Base-by-base conservation (phyloP, 1,139 yeast species). In the Geotrichum bryndzae region DNA sequence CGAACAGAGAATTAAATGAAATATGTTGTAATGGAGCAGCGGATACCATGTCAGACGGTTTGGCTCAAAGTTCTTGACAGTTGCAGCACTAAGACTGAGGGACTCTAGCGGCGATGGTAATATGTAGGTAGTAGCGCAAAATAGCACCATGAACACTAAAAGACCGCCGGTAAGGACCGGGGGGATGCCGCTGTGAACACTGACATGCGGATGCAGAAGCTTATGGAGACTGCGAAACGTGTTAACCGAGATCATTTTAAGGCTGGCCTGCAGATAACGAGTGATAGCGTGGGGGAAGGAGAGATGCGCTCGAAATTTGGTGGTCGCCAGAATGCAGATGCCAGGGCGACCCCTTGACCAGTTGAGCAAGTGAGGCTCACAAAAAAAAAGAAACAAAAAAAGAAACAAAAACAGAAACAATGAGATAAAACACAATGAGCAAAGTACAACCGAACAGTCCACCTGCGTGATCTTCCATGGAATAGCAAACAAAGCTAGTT, bases 21-120 rank as follows among this genome's bases (percentile, higher is more conserved):
- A 65, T 29, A 84, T 66, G 27, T 83, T 80, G 51, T 77, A 71
- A 72, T 91, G 97, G 56, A 84, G 84, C 69, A 91, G 74, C 1
- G 94, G 88, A 72, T 89, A 92, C 67, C 90, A 82, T 10, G 96
- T 85, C 31, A 92, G 73, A 54, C 87, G 77, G 71, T 84, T 84
- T 67, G 88, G 73, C 68, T 60, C 54, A 54, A 51, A 59, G 46
- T 53, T 48, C 65, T 82, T 77, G 15, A 88, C 77, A 1, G 91
- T 84, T 48, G 76, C 74, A 10, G 94, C 87, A 56, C 80, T 78
- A 63, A 90, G 78, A 6, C 74, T 71, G 58, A 79, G 77, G 69
- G 74, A 56, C 63, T 71, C 74, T 71, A 73, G 73, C 58, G 79
- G 65, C 10, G 75, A 67, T 31, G 77, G 66, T 53, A 74, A 66